These are phyloP conservation scores for Bauhinia variegata DNA, from an alignment of 306 rosid species.

Conservation along the genomic window DNA sequence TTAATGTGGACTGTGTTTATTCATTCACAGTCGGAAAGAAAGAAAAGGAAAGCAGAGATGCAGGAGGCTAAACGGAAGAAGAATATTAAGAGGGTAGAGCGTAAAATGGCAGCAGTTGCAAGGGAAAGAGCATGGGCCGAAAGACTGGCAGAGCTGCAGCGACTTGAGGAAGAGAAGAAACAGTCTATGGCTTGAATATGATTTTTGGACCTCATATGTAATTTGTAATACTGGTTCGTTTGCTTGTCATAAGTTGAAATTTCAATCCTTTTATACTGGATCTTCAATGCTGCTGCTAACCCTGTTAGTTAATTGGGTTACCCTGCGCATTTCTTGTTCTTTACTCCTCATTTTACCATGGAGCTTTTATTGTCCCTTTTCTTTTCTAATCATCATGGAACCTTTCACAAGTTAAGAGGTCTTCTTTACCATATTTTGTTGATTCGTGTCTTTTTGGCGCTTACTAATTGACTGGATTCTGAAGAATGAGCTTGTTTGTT, in stretches of 20 bases:
- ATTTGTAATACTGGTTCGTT: conserved; percentile 8
- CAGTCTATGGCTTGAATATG: conserved; percentile 48
- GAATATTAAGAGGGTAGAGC: conserved; percentile 69
- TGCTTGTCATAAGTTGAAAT: conserved; percentile 19
- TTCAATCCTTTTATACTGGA: neutral
- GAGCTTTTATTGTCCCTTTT: neutral
- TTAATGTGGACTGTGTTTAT: conserved; percentile 24
- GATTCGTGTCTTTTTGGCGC: no score
- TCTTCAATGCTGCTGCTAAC: conserved; percentile 5
- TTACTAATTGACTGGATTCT: no score
- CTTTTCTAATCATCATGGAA: neutral
- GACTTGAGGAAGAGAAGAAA: conserved; percentile 72
- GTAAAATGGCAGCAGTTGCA: conserved; percentile 96
- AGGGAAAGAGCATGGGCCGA: conserved; percentile 77
- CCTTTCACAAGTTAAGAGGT: neutral
- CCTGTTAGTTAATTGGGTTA: conserved; percentile 28
- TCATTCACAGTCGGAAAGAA: conserved; percentile 65
- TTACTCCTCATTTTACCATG: neutral
- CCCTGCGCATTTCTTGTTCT: neutral
- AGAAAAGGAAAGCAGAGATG: conserved; percentile 72
- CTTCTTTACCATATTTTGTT: no score
- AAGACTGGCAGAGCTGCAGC: conserved; percentile 72
- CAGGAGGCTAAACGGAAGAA: conserved; percentile 89
- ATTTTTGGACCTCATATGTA: conserved; percentile 19
- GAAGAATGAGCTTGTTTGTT: no score